Evolutionary conservation across 331 rosid species (phyloP), one percentile per base, ranked within the genome.

Genomic region (Cydonia oblonga): DNA sequence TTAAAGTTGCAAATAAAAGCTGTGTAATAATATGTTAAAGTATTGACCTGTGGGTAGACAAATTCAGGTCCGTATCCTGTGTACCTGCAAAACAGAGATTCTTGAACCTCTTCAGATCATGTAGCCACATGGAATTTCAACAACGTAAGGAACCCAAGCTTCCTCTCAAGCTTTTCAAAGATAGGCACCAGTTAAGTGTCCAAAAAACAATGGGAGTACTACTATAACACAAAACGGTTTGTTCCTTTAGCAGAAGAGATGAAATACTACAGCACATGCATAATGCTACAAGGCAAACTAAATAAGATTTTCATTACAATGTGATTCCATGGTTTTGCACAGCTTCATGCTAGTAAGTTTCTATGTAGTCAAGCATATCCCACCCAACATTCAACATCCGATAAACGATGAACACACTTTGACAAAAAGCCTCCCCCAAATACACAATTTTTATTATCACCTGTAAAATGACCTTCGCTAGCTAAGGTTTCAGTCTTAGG

Each of bases 11-110:
- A 72, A 42, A 44, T 5, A 61, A 44, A 53, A 42, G 33, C 30
- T 57, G 38, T 2, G 23, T 6, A 19, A 58, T 20, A 9, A 28
- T 7, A 59, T 26, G 18, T 70, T 30, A 57, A 29, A 42, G 18
- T 54, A 28, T 5, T 58, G 49, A 75, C 79, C 79, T 75, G 79
- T 58, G 79, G 79, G 25, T 75, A 75, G 73, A 67, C 79, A 75
- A 18, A 66, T 57, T 75, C 79, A 57, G 79, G 73, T 67, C 79
- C 79, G 42, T 75, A 75, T 75, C 68, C 32, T 28, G 79, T 35
- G 73, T 75, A 75, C 74, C 79, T 75, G 72, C 72, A 58, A 68
- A 26, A 26, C 51, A 66, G 30, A 75, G 20, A 67, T 25, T 29
- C 23, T 20, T 15, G 52, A 58, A 66, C 26, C 66, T 38, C 51